Percentiles rank a stretch among this genome's conserved stretches.
Conservation (phyloP, 176 grass and related monocot genomes). For the Oryza meridionalis region DNA sequence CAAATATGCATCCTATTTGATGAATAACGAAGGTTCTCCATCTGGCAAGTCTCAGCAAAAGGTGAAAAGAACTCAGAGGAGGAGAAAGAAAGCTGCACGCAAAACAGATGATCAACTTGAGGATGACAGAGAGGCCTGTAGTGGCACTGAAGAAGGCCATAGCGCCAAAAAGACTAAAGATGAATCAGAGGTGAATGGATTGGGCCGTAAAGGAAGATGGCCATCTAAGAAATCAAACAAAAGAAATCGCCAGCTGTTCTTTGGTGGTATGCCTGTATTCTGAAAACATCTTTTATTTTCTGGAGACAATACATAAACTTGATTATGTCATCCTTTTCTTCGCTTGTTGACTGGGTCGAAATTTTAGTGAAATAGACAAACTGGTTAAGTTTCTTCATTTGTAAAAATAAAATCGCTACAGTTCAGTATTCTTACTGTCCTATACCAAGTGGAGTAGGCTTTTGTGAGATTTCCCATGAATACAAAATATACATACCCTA, state of each 20-base stretch:
- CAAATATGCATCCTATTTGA: conserved; percentile 54
- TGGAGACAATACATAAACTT: conserved; percentile 12
- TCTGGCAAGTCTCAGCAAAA: conserved; percentile 61
- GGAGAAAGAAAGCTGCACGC: conserved; percentile 51
- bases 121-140: conserved; percentile 96
- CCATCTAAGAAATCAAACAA: conserved; percentile 66
- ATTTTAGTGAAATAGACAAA: conserved; percentile 1
- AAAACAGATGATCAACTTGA: conserved; percentile 54
- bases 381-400: conserved; percentile 20
- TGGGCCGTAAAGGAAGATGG: conserved; percentile 62
- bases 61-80: conserved; percentile 61
- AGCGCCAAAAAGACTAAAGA: conserved; percentile 65
- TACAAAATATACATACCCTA: conserved; percentile 17
- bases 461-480: neutral
- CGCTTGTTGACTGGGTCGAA: conserved; percentile 36
- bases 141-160: conserved; percentile 90
- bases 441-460: neutral
- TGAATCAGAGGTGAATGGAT: conserved; percentile 51
- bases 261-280: conserved; percentile 58
- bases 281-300: conserved; percentile 26
- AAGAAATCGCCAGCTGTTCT: conserved; percentile 84
- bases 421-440: conserved; percentile 38
- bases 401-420: conserved; percentile 15
- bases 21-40: conserved; percentile 53
- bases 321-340: conserved; percentile 26